Evolutionary conservation across 1,139 yeast genomes (phyloP), one percentile per base, ranked within the genome.

Genomic region (Blastobotrys proliferans): DNA sequence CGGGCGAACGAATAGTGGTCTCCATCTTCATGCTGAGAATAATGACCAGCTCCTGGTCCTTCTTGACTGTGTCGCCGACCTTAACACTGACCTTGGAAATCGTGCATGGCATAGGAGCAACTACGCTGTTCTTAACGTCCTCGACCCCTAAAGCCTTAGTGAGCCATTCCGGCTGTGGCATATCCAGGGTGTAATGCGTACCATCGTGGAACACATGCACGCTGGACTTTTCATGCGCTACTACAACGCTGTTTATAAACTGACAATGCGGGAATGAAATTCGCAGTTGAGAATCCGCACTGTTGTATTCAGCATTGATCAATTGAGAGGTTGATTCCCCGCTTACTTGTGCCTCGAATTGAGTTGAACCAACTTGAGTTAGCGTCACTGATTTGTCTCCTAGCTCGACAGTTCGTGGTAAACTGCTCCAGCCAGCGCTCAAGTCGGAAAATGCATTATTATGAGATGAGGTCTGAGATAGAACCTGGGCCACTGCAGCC

Each of bases 11-110:
- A 8, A 68, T 56, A 5, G 69, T 62, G 33, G 72, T 70, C 51
- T 70, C 75, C 73, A 70, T 71, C 51, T 70, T 70, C 75, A 70
- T 70, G 27, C 74, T 70, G 50, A 70, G 69, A 26, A 70, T 56
- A 38, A 70, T 61, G 6, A 69, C 54, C 33, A 69, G 48, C 31
- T 60, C 64, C 40, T 68, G 71, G 33, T 61, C 66, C 16, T 49
- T 51, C 16, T 52, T 46, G 10, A 70, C 59, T 3, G 38, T 41
- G 40, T 66, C 71, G 6, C 70, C 74, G 16, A 54, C 57, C 33
- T 44, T 43, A 20, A 56, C 61, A 20, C 46, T 49, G 27, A 62
- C 57, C 28, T 58, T 50, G 37, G 62, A 57, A 20, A 62, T 58
- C 19, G 61, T 59, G 46, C 66, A 61, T 13, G 66, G 65, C 66